Evolutionary conservation across 805 yeast genomes (phyloP).

Genomic region (Saccharomyces paradoxus): DNA sequence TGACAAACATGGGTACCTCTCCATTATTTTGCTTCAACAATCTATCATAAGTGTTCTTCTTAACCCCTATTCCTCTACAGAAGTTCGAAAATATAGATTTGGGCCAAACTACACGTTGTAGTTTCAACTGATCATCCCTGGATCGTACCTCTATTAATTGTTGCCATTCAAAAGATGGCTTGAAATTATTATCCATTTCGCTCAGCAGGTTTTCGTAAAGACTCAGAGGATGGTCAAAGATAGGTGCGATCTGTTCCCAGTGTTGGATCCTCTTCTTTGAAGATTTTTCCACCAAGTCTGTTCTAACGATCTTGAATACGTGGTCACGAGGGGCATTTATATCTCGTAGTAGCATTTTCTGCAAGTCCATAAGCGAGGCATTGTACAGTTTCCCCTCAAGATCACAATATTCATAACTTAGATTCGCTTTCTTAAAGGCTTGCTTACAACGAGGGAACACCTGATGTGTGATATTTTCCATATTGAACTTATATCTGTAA

Average conservation of each 20-base stretch:
- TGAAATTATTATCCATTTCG: background rate
- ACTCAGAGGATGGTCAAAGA: background rate
- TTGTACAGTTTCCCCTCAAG: constrained; percentile 3
- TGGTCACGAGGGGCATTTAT: background rate
- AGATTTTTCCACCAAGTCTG: background rate
- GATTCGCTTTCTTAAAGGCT: background rate
- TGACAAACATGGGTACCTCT: constrained; percentile 4
- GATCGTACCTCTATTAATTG: background rate
- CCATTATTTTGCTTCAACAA: background rate
- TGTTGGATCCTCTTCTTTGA: background rate
- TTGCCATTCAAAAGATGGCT: background rate
- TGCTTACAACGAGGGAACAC: background rate
- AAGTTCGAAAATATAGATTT: constrained; percentile 10
- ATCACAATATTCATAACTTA: background rate
- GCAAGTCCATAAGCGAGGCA: constrained; percentile 4
- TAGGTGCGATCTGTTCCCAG: background rate
- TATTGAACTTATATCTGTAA: background rate
- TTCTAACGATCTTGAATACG: background rate
- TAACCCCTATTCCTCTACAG: constrained; percentile 22
- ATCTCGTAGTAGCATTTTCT: background rate
- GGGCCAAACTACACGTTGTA: constrained; percentile 15
- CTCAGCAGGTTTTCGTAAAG: background rate
- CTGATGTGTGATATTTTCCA: background rate
- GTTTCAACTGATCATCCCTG: constrained; percentile 5
- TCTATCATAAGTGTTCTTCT: constrained; percentile 4